Evolutionary conservation across 2,329 filamentous ascomycete genomes (phyloP), one percentile per base, ranked within the genome.

Genomic region (Hysterium pulicare): DNA sequence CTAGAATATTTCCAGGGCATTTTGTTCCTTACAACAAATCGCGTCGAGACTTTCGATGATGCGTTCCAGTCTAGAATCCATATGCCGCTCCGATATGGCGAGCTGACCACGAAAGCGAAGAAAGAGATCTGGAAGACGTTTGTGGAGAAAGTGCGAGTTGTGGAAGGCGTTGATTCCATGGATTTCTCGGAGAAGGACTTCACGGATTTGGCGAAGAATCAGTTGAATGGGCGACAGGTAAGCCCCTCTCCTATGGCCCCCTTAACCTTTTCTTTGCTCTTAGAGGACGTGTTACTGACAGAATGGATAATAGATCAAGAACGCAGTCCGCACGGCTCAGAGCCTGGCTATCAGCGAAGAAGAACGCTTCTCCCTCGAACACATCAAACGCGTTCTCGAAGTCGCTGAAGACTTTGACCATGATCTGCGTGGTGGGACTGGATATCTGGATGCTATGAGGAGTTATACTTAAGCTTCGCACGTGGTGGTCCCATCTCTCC

Each of bases 1-100:
- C 74, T 95, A 0, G 90, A 96, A 66, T 95, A 95, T 64, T 95
- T 94, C 69, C 87, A 94, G 59, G 90, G 90, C 3, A 94, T 95
- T 40, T 66, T 95, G 4, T 94, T 95, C 71, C 68, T 95, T 20
- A 95, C 90, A 0, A 95, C 90, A 2, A 95, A 95, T 62, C 81
- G 89, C 1, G 87, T 94, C 1, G 80, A 86, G 70, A 90, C 87
- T 0, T 94, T 95, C 57, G 90, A 95, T 55, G 87, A 93, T 48
- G 90, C 90, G 0, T 95, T 95, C 73, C 86, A 93, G 61, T 87
- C 83, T 8, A 81, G 90, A 19, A 94, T 95, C 48, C 88, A 95
- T 63, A 84, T 95, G 54, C 87, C 88, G 0, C 73, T 95, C 7
- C 78, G 86, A 21, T 95, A 95, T 66, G 86, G 86, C 30, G 81